phyloP scores from a whole-genome alignment of 352 stramenopile genomes.

The Pythium pectinolyticum region DNA sequence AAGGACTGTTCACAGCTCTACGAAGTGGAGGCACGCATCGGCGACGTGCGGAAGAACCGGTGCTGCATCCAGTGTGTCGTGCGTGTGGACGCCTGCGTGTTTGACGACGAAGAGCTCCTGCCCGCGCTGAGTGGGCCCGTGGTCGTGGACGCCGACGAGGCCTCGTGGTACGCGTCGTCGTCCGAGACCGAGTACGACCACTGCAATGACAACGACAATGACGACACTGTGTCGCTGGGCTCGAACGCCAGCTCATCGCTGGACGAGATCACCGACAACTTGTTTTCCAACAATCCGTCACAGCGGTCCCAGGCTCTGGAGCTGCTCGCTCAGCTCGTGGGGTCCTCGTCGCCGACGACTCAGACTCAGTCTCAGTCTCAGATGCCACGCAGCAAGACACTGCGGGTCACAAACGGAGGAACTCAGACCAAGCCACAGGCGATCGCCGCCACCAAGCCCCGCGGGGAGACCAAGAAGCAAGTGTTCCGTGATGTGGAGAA shows the following conservation, averaged over 20 bases:
- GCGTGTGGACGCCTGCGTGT: slow-evolving; percentile 50
- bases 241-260: slow-evolving; percentile 32
- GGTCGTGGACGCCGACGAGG: slow-evolving; percentile 39
- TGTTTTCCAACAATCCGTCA: slow-evolving; percentile 40
- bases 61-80: slow-evolving; percentile 50
- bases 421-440: no score
- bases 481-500: no score
- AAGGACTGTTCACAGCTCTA: slow-evolving; percentile 52
- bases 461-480: no score
- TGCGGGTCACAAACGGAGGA: no score
- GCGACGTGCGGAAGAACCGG: slow-evolving; percentile 47
- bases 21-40: slow-evolving; percentile 45
- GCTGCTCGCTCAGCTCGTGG: slow-evolving; percentile 39
- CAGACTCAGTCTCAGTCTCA: no score
- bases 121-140: slow-evolving; percentile 40
- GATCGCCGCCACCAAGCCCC: no score
- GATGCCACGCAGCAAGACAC: no score
- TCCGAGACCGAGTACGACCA: no score
- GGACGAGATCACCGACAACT: slow-evolving; percentile 33
- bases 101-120: slow-evolving; percentile 55
- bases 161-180: no score
- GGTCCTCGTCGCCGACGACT: slow-evolving; percentile 13
- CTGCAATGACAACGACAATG: slow-evolving; percentile 25
- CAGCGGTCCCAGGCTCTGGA: slow-evolving; percentile 40
- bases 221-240: slow-evolving; percentile 12